Conservation (phyloP, 2,329 filamentous ascomycete species). For the Pleochaeta shiraiana region DNA sequence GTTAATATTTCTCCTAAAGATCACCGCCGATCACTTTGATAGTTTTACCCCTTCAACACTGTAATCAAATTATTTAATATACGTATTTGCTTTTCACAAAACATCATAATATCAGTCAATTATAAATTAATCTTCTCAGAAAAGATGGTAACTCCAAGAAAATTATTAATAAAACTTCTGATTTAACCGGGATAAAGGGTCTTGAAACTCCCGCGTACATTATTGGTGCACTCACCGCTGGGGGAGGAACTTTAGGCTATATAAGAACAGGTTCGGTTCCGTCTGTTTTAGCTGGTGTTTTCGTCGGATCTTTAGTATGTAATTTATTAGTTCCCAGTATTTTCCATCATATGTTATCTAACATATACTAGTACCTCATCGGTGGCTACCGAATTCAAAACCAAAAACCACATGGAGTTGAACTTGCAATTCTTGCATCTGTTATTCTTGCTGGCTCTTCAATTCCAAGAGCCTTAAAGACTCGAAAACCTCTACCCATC, state of each 20-base stretch:
- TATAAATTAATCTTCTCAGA: no score
- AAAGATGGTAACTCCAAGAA: no score
- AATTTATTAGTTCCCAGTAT: background rate
- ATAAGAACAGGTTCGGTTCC: constrained; percentile 66
- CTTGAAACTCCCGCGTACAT: constrained; percentile 46
- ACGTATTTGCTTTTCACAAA: no score
- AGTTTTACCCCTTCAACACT: no score
- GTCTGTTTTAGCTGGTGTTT: constrained; percentile 64
- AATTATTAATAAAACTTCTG: no score
- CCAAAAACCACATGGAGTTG: constrained; percentile 58
- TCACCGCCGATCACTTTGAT: no score
- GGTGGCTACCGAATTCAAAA: constrained; percentile 64
- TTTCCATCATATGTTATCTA: background rate
- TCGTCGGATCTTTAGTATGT: constrained; percentile 46
- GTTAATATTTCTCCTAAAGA: no score
- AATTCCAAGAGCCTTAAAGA: constrained; percentile 67
- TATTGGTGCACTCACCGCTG: constrained; percentile 62
- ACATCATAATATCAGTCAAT: no score
- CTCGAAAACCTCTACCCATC: constrained; percentile 65
- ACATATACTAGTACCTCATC: constrained; percentile 42
- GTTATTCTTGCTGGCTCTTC: constrained; percentile 65
- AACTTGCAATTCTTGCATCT: constrained; percentile 74
- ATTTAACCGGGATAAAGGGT: no score
- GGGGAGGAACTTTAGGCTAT: constrained; percentile 76
- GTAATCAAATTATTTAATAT: no score